These are phyloP conservation scores for Casuarina equisetifolia DNA, from an alignment of 306 rosid species.

Conservation along the genomic window DNA sequence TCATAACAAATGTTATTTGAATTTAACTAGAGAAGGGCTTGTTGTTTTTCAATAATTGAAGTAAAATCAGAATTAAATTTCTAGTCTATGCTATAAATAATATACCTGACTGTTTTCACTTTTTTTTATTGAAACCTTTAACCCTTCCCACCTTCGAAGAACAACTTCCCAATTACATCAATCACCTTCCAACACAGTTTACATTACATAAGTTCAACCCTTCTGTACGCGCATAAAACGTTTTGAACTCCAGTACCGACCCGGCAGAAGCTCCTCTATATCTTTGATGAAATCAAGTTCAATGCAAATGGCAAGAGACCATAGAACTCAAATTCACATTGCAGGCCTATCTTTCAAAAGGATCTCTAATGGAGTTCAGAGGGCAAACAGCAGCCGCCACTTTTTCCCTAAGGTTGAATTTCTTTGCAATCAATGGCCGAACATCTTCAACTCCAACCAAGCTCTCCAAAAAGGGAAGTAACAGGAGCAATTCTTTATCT, in stretches of 20 bases:
- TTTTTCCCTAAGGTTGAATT: conserved; percentile 80
- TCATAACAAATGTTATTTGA: neutral
- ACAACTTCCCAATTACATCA: neutral
- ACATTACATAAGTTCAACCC: neutral
- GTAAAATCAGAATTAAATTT: neutral
- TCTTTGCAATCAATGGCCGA: conserved; percentile 79
- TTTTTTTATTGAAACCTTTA: neutral
- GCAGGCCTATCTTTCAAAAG: conserved; percentile 44
- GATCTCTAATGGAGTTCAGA: conserved; percentile 50
- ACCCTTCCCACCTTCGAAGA: neutral
- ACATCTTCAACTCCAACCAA: conserved; percentile 92
- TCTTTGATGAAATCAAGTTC: conserved; percentile 27
- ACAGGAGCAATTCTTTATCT: conserved; percentile 66
- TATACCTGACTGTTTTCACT: neutral
- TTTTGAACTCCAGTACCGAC: conserved; percentile 22
- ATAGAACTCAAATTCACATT: conserved; percentile 39
- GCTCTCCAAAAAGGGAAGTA: conserved; percentile 94
- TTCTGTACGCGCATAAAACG: conserved; percentile 3
- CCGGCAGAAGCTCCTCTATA: conserved; percentile 6
- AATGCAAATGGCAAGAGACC: conserved; percentile 8
- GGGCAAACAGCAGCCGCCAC: conserved; percentile 81
- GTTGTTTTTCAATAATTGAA: neutral
- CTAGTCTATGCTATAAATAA: neutral
- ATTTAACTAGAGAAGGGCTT: neutral
- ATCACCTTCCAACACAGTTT: conserved; percentile 1